Conservation (phyloP, 192 early-diverging fungal genomes). For the Podochytrium sp. region DNA sequence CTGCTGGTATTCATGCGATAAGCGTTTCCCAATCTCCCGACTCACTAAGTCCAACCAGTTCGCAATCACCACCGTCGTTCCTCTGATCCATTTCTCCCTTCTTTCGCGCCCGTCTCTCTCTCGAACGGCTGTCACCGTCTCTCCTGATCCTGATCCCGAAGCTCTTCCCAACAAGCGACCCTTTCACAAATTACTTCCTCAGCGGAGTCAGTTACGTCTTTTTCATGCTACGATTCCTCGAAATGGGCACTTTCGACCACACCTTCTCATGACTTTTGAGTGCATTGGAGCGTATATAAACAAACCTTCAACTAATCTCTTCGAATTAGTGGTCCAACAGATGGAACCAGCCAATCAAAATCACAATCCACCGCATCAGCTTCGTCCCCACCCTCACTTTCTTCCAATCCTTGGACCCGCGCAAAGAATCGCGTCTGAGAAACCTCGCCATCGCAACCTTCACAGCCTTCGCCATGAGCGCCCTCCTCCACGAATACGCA, state of each 20-base stretch:
- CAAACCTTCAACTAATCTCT: no score
- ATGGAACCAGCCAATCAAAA: constrained; percentile 21
- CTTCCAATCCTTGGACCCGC: background rate
- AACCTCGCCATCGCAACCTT: background rate
- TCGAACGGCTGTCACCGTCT: background rate
- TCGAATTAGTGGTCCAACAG: constrained; percentile 16
- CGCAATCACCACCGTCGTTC: background rate
- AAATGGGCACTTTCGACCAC: background rate
- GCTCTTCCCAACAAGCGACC: background rate
- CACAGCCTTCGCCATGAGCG: background rate
- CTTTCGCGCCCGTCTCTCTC: background rate
- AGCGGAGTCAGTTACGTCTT: background rate
- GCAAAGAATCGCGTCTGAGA: background rate
- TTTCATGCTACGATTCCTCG: background rate
- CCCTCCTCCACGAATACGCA: constrained; percentile 12
- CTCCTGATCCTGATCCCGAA: background rate
- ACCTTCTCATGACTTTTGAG: background rate
- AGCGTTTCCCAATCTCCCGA: background rate
- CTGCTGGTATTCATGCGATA: background rate
- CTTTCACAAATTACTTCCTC: background rate
- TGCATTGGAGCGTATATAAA: no score
- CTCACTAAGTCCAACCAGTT: no score
- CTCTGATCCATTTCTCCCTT: background rate
- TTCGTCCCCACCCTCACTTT: background rate
- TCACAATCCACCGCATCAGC: constrained; percentile 1